Evolutionary conservation across 2,329 filamentous ascomycete genomes (phyloP).

Genomic region (Dactylellina cionopaga): DNA sequence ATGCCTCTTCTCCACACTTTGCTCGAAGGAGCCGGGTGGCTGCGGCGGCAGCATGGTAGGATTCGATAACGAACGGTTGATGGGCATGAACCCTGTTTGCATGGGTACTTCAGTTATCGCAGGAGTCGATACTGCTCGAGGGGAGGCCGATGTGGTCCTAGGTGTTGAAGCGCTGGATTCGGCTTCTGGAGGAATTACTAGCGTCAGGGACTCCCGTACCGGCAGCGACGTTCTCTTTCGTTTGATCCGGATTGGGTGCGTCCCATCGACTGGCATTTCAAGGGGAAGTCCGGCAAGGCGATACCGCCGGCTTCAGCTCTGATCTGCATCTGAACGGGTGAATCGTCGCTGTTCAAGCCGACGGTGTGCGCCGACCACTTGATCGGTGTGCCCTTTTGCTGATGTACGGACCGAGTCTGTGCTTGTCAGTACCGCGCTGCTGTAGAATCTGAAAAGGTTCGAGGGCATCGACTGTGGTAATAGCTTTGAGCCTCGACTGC

Average conservation of each 20-base stretch:
- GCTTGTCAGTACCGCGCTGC: conserved; percentile 33
- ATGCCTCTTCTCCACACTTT: too few relatives aligned
- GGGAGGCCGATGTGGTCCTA: background rate
- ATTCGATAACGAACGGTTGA: conserved; percentile 19
- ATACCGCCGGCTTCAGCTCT: background rate
- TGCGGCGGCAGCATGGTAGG: conserved; percentile 4
- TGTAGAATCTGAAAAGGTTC: conserved; percentile 27
- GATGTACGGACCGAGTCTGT: conserved; percentile 24
- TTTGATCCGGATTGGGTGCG: conserved; percentile 36
- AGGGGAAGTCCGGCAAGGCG: background rate
- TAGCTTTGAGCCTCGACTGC: conserved; percentile 34
- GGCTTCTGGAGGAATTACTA: conserved; percentile 24
- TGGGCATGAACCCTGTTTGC: conserved; percentile 35
- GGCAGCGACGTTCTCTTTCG: conserved; percentile 26
- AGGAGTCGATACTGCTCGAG: background rate
- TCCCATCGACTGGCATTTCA: conserved; percentile 18
- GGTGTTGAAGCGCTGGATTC: too few relatives aligned
- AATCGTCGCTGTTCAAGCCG: conserved; percentile 1
- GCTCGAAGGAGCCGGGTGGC: background rate
- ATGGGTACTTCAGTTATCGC: too few relatives aligned
- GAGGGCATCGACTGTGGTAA: conserved; percentile 15
- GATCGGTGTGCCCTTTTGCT: conserved; percentile 31
- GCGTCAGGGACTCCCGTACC: conserved; percentile 12
- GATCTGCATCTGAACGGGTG: conserved; percentile 3
- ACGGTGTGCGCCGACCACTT: conserved; percentile 23